Percentiles rank a stretch among this genome's conserved stretches.
These are phyloP conservation scores for Turnera subulata DNA, from an alignment of 345 rosid genomes.

Conservation along the genomic window DNA sequence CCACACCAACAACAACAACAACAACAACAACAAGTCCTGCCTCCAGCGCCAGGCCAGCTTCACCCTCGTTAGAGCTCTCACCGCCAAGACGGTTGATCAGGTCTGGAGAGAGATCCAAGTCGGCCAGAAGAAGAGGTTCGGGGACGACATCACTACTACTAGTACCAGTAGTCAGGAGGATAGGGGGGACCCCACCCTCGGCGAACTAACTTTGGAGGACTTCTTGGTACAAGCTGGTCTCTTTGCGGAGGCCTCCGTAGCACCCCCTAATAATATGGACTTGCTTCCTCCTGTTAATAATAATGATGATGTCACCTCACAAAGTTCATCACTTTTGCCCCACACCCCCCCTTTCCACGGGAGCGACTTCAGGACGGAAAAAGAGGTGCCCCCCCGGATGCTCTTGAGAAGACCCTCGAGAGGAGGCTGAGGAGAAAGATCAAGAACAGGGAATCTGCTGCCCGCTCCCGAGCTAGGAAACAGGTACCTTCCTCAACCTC, in stretches of 20 bases:
- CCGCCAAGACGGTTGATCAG: slow-evolving; percentile 57
- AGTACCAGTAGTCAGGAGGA: too few species aligned
- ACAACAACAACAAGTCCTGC: slow-evolving; percentile 21
- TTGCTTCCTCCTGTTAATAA: too few species aligned
- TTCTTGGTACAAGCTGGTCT: slow-evolving; percentile 64
- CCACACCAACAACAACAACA: slow-evolving; percentile 21
- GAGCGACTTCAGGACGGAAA: slow-evolving; percentile 27
- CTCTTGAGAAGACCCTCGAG: slow-evolving; percentile 44
- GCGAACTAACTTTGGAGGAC: slow-evolving; percentile 59
- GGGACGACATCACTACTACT: too few species aligned
- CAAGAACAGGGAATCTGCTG: slow-evolving; percentile 75
- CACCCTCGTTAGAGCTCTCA: slow-evolving; percentile 42
- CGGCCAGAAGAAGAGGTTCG: slow-evolving; percentile 41
- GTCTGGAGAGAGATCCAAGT: slow-evolving; percentile 57
- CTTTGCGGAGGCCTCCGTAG: too few species aligned
- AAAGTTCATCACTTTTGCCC: slow-evolving; percentile 9
- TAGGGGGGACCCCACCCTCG: slow-evolving; percentile 28
- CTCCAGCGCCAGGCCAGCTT: slow-evolving; percentile 46
- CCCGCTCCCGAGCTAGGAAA: slow-evolving; percentile 62
- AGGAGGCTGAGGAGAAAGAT: slow-evolving; percentile 61
- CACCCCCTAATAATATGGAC: too few species aligned
- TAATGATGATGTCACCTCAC: slow-evolving; percentile 22
- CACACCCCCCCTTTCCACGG: too few species aligned
- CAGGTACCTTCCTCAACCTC: slow-evolving; percentile 28
- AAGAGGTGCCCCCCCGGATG: slow-evolving; percentile 31